Evolutionary conservation across 179 eudicot species (phyloP), one percentile per base, ranked within the genome.

Genomic region (Spinacia oleracea): DNA sequence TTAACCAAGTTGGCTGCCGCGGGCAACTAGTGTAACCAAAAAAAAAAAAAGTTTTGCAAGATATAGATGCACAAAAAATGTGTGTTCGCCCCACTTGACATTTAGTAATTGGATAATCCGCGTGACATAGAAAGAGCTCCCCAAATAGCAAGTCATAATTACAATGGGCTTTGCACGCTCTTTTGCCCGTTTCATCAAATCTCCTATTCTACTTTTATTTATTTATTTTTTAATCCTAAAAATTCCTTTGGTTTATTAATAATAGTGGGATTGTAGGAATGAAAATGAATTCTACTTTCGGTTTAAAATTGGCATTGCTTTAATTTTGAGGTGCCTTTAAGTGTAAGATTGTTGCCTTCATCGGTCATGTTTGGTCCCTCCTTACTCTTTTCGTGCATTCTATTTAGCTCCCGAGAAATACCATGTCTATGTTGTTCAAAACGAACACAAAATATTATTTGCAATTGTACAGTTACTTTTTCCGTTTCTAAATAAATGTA

Each of bases 111-210:
- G 76, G 75, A 29, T 51, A 9, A 74, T 50, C 32, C 68, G 78
- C 82, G 82, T 80, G 82, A 79, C 73, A 6, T 31, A 15, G 50
- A 34, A 64, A 46, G 27, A 63, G 65, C 29, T 5, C 55, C 14
- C 27, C 6, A 25, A 20, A 29, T 15, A 20, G 15, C 60, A 32
- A n/a, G 45, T 42, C 70, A 70, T 25, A 16, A 78, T 43, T 6
- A 31, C 68, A 64, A 31, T 64, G 20, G 46, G 29, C 50, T 32
- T 32, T 72, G 32, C 82, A 79, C 58, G 82, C 82, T 73, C 68
- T 73, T 51, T 79, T 12, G 2, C 78, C 78, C 66, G 9, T 64
- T 73, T 79, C 73, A 64, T 73, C 65, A 53, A 78, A 34, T 38
- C 38, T 25, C 2, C 11, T n/a, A 50, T 12, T 66, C n/a, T n/a